Conservation (phyloP, 306 rosid species). For the Casuarina glauca region DNA sequence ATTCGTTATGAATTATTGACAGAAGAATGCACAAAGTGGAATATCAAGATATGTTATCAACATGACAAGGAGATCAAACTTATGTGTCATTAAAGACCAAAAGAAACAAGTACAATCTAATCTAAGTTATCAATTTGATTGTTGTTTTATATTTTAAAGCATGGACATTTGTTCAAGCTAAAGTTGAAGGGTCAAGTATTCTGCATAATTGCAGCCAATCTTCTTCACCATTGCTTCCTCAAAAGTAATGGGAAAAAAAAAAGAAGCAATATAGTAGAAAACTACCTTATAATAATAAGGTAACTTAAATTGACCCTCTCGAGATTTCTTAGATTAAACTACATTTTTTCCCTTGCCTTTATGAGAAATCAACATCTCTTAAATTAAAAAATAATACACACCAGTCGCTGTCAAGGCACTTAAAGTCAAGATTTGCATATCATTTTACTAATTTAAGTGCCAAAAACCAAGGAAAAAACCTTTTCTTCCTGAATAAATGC, state of each 20-base stretch:
- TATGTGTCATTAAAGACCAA: background rate
- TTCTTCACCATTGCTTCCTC: background rate
- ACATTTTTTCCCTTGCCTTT: background rate
- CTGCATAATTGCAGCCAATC: background rate
- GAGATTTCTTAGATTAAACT: background rate
- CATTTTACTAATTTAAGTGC: background rate
- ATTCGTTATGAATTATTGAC: background rate
- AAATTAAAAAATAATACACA: background rate
- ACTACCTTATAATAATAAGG: background rate
- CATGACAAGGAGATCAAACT: background rate
- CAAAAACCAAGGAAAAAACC: background rate
- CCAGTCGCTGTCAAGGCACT: background rate
- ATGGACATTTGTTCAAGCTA: background rate
- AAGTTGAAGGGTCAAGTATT: background rate
- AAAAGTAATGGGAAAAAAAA: background rate
- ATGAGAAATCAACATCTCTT: background rate
- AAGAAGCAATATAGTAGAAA: background rate
- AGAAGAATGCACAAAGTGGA: background rate
- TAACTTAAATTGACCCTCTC: background rate
- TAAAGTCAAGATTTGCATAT: background rate
- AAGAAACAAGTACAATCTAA: background rate
- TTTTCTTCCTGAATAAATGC: no score
- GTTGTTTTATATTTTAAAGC: background rate
- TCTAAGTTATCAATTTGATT: background rate
- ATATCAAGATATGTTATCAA: background rate